These are phyloP conservation scores for Didymosphaeria variabile DNA, from an alignment of 2,329 filamentous ascomycete genomes.

Conservation along the genomic window DNA sequence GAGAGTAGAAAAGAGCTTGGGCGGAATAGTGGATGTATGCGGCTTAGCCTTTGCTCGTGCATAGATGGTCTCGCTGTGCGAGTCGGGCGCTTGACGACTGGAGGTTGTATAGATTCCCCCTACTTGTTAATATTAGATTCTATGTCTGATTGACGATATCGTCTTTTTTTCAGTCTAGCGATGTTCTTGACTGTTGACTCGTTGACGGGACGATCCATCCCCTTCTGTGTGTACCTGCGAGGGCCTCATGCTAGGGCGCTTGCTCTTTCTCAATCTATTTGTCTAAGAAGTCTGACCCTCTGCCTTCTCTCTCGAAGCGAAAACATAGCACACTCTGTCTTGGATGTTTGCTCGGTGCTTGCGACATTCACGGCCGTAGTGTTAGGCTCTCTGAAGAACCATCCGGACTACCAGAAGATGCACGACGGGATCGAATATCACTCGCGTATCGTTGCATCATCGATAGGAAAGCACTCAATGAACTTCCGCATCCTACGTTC, in stretches of 20 bases:
- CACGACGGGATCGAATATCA: no score
- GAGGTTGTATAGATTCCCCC: not conserved
- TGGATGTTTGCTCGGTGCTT: no score
- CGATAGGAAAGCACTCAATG: no score
- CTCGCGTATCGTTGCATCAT: no score
- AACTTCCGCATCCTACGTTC: not conserved
- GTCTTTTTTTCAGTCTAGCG: no score
- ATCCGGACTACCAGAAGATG: not conserved
- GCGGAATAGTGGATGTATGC: not conserved
- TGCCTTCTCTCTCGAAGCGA: no score
- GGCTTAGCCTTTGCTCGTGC: not conserved
- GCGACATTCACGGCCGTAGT: not conserved
- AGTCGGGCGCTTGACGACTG: not conserved
- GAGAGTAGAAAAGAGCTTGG: not conserved
- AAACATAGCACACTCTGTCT: no score
- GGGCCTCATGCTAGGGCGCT: no score
- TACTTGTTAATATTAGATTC: not conserved
- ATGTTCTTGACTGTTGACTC: not conserved
- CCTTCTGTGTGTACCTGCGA: no score
- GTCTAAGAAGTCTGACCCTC: no score
- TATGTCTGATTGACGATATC: not conserved
- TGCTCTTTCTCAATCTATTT: no score
- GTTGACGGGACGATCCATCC: not conserved
- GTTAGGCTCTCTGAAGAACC: not conserved
- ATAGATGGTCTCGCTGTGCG: not conserved